These are phyloP conservation scores for Citrus mangshanensis DNA, from an alignment of 345 rosid genomes.

Conservation along the genomic window DNA sequence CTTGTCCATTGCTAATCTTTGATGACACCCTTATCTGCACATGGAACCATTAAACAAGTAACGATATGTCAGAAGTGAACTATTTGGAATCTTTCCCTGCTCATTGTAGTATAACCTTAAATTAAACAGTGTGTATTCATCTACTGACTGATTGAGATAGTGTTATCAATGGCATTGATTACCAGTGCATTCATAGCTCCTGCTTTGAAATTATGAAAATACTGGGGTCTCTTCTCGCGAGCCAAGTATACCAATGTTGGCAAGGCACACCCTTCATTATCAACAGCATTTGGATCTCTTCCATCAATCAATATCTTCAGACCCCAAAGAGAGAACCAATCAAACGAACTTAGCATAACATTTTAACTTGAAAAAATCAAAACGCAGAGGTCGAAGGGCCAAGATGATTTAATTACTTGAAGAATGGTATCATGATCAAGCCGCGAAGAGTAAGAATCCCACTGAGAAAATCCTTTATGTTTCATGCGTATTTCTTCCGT, in stretches of 20 bases:
- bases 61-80: not conserved
- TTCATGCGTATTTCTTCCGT: constrained; percentile 35
- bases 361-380: not conserved
- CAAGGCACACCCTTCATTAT: constrained; percentile 28
- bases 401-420: constrained; percentile 35
- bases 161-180: not conserved
- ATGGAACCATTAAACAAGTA: not conserved
- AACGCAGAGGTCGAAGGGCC: not conserved
- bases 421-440: constrained; percentile 57
- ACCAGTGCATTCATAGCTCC: constrained; percentile 88
- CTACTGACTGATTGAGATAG: not conserved
- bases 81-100: not conserved
- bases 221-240: constrained; percentile 69
- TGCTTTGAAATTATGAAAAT: constrained; percentile 76
- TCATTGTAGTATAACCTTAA: not conserved
- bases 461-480: constrained; percentile 51
- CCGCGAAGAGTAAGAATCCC: constrained; percentile 47
- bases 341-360: not conserved
- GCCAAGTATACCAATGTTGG: constrained; percentile 78
- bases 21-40: constrained; percentile 69
- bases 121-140: not conserved
- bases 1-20: constrained; percentile 49
- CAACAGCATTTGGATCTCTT: constrained; percentile 31
- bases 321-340: not conserved
- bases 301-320: constrained; percentile 57